These are phyloP conservation scores for Falciphora oryzae DNA, from an alignment of 2,329 filamentous ascomycete species.

Conservation along the genomic window DNA sequence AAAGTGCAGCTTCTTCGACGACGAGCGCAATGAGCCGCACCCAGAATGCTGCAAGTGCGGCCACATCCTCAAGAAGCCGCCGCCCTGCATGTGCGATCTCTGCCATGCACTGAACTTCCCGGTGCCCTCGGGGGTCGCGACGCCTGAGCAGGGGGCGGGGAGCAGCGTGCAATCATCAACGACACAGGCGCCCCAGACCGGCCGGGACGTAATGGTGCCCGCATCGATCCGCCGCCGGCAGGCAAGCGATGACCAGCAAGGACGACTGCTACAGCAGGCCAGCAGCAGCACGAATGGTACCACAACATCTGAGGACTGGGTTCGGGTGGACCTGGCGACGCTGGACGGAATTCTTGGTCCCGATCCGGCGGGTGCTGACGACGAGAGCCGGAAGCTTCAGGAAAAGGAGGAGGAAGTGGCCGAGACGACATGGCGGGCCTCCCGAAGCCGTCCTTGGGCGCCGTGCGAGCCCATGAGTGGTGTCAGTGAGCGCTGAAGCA, in stretches of 20 bases:
- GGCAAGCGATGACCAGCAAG: too few relatives aligned
- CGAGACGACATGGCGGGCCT: not conserved
- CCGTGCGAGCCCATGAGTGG: not conserved
- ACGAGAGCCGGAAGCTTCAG: too few relatives aligned
- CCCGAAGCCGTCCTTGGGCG: not conserved
- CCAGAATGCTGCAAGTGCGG: constrained; percentile 6
- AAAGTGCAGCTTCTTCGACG: constrained; percentile 6
- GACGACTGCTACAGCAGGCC: not conserved
- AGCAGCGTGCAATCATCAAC: too few relatives aligned
- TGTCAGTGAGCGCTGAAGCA: not conserved
- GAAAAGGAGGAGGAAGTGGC: too few relatives aligned
- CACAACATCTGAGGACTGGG: not conserved
- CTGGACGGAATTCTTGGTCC: not conserved
- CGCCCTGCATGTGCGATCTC: constrained; percentile 7
- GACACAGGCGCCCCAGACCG: too few relatives aligned
- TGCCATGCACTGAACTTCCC: constrained; percentile 5
- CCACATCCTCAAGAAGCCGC: constrained; percentile 4
- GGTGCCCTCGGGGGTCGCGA: not conserved
- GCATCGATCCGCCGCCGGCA: too few relatives aligned
- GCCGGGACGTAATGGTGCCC: too few relatives aligned
- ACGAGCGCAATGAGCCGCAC: constrained; percentile 1
- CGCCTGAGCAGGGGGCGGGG: not conserved
- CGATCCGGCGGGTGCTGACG: too few relatives aligned
- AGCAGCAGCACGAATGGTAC: not conserved
- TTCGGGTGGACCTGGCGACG: not conserved